Conservation (phyloP, 306 rosid species). For the Citrullus colocynthis region DNA sequence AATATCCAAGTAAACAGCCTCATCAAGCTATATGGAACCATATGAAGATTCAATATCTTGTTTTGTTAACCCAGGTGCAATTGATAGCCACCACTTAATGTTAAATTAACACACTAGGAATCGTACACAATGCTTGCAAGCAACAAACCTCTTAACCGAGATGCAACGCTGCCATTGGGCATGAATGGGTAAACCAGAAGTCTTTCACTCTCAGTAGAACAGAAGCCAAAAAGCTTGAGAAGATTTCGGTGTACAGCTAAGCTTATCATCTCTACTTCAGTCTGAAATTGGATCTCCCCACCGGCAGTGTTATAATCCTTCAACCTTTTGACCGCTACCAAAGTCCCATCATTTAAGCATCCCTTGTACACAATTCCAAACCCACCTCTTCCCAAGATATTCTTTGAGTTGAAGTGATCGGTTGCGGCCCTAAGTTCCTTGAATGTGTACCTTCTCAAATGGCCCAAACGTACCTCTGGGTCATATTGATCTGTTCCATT, state of each 20-base stretch:
- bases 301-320: slow-evolving; percentile 87
- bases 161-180: slow-evolving; percentile 95
- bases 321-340: slow-evolving; percentile 87
- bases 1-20: background rate
- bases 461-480: slow-evolving; percentile 92
- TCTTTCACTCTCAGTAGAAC: slow-evolving; percentile 85
- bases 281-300: slow-evolving; percentile 97
- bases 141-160: slow-evolving; percentile 73
- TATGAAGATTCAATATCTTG: background rate
- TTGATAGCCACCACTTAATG: background rate
- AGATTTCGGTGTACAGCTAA: slow-evolving; percentile 93
- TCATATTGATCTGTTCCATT: slow-evolving; percentile 77
- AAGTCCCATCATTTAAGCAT: slow-evolving; percentile 59
- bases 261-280: slow-evolving; percentile 97
- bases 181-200: slow-evolving; percentile 94
- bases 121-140: background rate
- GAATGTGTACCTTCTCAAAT: slow-evolving; percentile 74
- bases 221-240: slow-evolving; percentile 81
- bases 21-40: background rate
- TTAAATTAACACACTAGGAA: background rate
- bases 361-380: slow-evolving; percentile 98
- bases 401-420: slow-evolving; percentile 85
- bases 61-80: background rate
- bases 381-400: slow-evolving; percentile 92
- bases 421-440: slow-evolving; percentile 96